These are phyloP conservation scores for Pseudoscleropodium purum DNA, from an alignment of 225 moss, liverwort and hornwort genomes.

Conservation along the genomic window DNA sequence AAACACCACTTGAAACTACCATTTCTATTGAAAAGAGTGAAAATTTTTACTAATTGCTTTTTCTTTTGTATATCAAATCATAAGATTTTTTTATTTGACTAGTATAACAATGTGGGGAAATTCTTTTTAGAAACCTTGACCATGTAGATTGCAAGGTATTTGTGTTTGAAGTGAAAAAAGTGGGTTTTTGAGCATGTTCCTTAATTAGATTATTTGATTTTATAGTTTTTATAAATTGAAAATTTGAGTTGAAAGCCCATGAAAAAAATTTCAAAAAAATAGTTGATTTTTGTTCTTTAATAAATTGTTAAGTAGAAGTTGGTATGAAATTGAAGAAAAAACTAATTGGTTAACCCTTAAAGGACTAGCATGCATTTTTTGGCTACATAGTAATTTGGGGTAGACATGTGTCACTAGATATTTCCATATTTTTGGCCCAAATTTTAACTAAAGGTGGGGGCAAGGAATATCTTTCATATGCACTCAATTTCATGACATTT, in stretches of 20 bases:
- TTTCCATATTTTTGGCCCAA: too few relatives aligned
- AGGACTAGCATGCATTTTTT: too few relatives aligned
- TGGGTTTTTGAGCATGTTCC: accelerated
- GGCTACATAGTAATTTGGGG: too few relatives aligned
- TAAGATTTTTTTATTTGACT: background rate
- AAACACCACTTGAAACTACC: background rate
- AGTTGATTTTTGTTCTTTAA: background rate
- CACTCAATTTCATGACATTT: too few relatives aligned
- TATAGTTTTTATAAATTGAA: background rate
- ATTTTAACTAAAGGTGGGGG: too few relatives aligned
- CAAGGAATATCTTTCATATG: too few relatives aligned
- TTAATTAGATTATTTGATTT: background rate
- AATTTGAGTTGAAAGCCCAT: background rate
- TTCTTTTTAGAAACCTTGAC: background rate
- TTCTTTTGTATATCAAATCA: too few relatives aligned
- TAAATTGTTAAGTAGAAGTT: background rate
- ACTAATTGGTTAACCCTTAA: background rate
- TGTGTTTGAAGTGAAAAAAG: background rate
- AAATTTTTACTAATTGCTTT: accelerated
- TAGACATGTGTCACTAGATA: too few relatives aligned
- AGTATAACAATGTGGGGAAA: too few relatives aligned
- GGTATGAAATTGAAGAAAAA: background rate
- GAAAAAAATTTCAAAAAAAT: accelerated
- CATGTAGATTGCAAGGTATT: background rate
- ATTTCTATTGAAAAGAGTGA: background rate